These are phyloP conservation scores for Haplosporangium gracile DNA, from an alignment of 192 early-diverging fungal species.

Conservation along the genomic window DNA sequence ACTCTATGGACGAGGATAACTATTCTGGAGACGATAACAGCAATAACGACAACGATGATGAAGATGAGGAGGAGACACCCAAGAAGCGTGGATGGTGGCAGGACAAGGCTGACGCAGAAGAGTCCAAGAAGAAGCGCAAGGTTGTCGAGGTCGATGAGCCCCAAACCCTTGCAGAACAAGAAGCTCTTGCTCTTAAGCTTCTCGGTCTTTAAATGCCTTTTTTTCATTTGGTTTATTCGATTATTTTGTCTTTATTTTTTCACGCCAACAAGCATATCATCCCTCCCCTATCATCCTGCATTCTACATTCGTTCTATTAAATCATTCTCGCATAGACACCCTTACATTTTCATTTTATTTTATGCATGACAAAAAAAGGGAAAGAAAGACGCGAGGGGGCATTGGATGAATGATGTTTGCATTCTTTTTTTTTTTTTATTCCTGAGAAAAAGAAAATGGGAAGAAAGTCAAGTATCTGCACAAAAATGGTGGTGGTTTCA, in stretches of 20 bases:
- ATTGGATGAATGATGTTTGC: background rate
- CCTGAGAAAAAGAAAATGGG: background rate
- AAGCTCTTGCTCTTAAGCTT: conserved; percentile 69
- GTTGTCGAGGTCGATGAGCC: conserved; percentile 68
- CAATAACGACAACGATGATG: conserved; percentile 12
- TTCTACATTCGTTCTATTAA: no score
- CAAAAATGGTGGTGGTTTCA: background rate
- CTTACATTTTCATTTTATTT: no score
- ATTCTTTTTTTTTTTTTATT: background rate
- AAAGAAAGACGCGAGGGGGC: background rate
- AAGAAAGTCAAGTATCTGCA: no score
- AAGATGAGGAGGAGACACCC: conserved; percentile 38
- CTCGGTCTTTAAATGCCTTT: conserved; percentile 44
- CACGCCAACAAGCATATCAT: no score
- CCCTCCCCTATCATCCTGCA: no score
- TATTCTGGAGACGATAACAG: conserved; percentile 23
- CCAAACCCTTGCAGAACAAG: conserved; percentile 71
- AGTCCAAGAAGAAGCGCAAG: conserved; percentile 59
- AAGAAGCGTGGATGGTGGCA: conserved; percentile 58
- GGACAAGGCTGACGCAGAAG: conserved; percentile 58
- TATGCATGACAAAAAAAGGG: no score
- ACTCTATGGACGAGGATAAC: conserved; percentile 32
- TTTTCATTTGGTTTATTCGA: background rate
- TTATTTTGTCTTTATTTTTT: background rate
- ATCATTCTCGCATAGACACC: no score